A percentile compares a stretch with the other conserved stretches of the same genome.
phyloP scores from a whole-genome alignment of 1,139 yeast genomes.

The Fermentozyma sake region DNA sequence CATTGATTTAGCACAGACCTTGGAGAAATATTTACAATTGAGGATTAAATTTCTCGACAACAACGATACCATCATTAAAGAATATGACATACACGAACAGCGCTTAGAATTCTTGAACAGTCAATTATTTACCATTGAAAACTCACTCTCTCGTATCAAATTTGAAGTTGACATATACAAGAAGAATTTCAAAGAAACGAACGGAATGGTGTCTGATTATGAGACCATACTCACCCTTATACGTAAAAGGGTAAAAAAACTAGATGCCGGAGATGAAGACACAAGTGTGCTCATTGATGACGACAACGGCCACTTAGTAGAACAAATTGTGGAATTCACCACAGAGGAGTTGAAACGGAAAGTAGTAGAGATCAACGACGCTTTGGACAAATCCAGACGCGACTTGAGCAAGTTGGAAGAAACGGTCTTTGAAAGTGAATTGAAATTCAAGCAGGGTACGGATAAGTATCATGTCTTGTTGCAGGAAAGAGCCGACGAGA shows the following conservation, averaged over 20 bases:
- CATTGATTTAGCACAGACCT: slow-evolving; percentile 58
- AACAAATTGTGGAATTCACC: slow-evolving; percentile 11
- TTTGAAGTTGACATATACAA: slow-evolving; percentile 12
- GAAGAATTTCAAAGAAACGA: slow-evolving; percentile 8
- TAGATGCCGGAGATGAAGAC: slow-evolving; percentile 7
- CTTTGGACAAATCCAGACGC: slow-evolving; percentile 8
- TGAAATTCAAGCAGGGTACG: slow-evolving; percentile 16
- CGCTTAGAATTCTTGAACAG: slow-evolving; percentile 11
- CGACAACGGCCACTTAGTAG: slow-evolving; percentile 12
- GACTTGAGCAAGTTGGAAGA: slow-evolving; percentile 15
- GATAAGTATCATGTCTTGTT: slow-evolving; percentile 12
- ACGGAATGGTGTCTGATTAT: slow-evolving; percentile 10
- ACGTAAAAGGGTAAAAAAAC: slow-evolving; percentile 3
- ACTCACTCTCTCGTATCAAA: slow-evolving; percentile 9
- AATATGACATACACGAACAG: slow-evolving; percentile 9
- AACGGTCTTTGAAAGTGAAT: slow-evolving; percentile 17
- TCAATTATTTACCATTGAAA: slow-evolving; percentile 12
- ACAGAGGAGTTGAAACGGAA: slow-evolving; percentile 10
- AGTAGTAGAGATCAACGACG: slow-evolving; percentile 8
- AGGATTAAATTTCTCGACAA: slow-evolving; percentile 35
- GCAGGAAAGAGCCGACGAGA: slow-evolving; percentile 8
- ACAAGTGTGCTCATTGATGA: slow-evolving; percentile 10
- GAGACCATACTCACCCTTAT: slow-evolving; percentile 4
- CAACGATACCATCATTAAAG: slow-evolving; percentile 20
- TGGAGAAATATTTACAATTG: slow-evolving; percentile 48